phyloP scores from a whole-genome alignment of 371 early-diverging fungal species.

The Smittium mucronatum region DNA sequence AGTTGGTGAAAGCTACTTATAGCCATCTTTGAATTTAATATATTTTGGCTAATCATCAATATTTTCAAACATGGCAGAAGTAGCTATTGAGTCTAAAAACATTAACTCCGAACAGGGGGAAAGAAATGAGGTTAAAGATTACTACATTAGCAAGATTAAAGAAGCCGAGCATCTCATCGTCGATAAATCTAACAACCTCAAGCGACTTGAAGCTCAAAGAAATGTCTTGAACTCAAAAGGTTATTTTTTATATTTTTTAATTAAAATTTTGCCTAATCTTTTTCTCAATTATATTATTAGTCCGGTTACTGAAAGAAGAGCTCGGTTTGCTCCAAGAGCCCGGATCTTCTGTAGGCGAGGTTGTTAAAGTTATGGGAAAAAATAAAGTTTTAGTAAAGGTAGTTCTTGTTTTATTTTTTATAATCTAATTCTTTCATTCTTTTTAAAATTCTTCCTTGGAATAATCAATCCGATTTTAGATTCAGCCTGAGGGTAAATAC shows the following conservation, averaged over 20 bases:
- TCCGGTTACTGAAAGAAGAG: constrained; percentile 96
- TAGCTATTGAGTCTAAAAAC: background rate
- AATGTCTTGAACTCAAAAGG: constrained; percentile 93
- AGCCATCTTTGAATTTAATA: too few species aligned
- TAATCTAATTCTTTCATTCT: too few species aligned
- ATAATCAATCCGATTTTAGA: background rate
- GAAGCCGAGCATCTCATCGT: constrained; percentile 77
- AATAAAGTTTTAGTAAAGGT: constrained; percentile 94
- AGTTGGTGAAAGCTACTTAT: too few species aligned
- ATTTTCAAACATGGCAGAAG: background rate
- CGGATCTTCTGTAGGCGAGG: constrained; percentile 95
- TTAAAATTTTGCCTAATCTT: constrained; percentile 2
- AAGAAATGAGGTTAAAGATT: constrained; percentile 29
- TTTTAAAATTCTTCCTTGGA: constrained; percentile 31
- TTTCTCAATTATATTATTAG: constrained; percentile 34
- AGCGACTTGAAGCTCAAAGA: constrained; percentile 96
- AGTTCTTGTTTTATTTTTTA: background rate
- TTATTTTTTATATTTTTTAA: constrained; percentile 14
- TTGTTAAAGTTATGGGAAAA: constrained; percentile 99
- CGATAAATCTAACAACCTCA: constrained; percentile 86
- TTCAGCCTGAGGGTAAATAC: constrained; percentile 98
- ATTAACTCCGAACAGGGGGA: background rate
- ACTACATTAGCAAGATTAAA: constrained; percentile 71
- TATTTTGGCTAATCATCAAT: too few species aligned
- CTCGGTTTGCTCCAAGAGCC: constrained; percentile 95